Evolutionary conservation across 1,139 yeast species (phyloP).

Genomic region (Arxiozyma bovina): DNA sequence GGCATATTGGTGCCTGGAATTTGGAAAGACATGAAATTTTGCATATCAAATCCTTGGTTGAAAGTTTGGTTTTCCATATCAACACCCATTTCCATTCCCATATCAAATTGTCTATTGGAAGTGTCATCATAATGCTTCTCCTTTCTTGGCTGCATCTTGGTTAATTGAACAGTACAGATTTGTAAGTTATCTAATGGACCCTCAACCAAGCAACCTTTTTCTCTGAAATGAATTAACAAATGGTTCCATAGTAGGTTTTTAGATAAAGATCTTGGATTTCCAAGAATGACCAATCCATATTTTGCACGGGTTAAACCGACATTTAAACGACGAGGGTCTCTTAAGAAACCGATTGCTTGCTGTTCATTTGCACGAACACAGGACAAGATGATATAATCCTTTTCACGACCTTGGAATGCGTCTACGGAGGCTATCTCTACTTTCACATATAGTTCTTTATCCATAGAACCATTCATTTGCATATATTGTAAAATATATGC

Average conservation of each 20-base stretch:
- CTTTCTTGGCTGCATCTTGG: conserved; percentile 27
- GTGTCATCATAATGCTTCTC: conserved; percentile 2
- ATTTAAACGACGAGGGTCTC: conserved; percentile 83
- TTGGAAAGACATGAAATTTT: conserved; percentile 34
- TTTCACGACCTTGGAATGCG: conserved; percentile 95
- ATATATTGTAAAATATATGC: conserved; percentile 74
- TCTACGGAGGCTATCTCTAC: conserved; percentile 91
- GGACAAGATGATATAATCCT: conserved; percentile 78
- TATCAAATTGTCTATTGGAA: conserved; percentile 11
- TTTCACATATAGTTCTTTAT: conserved; percentile 54
- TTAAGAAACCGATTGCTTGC: conserved; percentile 76
- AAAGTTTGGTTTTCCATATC: conserved; percentile 18
- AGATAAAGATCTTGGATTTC: conserved; percentile 74
- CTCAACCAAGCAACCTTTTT: conserved; percentile 80
- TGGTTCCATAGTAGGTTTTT: conserved; percentile 73
- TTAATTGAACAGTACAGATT: conserved; percentile 57
- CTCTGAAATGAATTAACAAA: conserved; percentile 68
- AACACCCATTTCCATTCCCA: conserved; percentile 14
- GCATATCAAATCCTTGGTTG: conserved; percentile 38
- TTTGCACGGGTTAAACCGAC: conserved; percentile 90
- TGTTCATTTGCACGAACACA: conserved; percentile 88
- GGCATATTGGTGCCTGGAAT: conserved; percentile 17
- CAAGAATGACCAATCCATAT: conserved; percentile 73
- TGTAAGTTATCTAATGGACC: conserved; percentile 82
- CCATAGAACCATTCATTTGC: conserved; percentile 63